Evolutionary conservation across 2,329 filamentous ascomycete species (phyloP), one percentile per base, ranked within the genome.

Genomic region (Aureobasidium sp.): DNA sequence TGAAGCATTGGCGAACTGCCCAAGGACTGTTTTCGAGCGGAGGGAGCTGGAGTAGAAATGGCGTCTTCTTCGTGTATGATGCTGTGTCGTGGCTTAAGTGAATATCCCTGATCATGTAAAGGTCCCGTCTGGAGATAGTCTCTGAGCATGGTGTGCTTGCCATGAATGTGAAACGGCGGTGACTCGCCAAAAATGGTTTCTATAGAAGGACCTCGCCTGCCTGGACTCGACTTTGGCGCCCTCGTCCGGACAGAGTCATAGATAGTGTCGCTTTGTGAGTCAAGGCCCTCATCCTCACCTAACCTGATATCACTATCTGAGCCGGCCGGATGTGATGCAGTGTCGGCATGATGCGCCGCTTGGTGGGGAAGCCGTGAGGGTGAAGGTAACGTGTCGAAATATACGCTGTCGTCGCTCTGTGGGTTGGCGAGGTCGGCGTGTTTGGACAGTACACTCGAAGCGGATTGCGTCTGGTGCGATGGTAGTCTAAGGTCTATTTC

Each of bases 131-230:
- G 76, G 9, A 80, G 71, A 19, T 81, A 71, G 64, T 81, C 77
- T 61, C 77, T 74, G 47, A 82, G 70, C 60, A 61, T 37, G 21
- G 38, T 61, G 25, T 57, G 74, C 73, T 57, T 74, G 70, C 55
- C 53, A 53, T 58, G 60, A n/a, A 53, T 38, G 9, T 61, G 53
- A 10, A 42, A 45, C n/a, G 60, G 60, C 21, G 60, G 60, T 9
- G 87, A 89, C 67, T 92, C 88, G 73, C 92, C 88, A 71, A 91
- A 92, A 78, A 91, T 88, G 25, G 84, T 89, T 68, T 91, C 88
- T 53, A 91, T 84, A 51, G 79, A 76, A 17, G 88, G 87, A 29
- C 86, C 87, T 38, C 89, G 84, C 49, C 84, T 80, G 35, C 84
- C 82, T 62, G 85, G 83, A 58, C 82, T 79, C 63, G 85, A 87